A percentile compares a stretch with the other conserved stretches of the same genome.
Evolutionary conservation across 1,139 yeast species (phyloP).

Genomic region (Pichia sp.): DNA sequence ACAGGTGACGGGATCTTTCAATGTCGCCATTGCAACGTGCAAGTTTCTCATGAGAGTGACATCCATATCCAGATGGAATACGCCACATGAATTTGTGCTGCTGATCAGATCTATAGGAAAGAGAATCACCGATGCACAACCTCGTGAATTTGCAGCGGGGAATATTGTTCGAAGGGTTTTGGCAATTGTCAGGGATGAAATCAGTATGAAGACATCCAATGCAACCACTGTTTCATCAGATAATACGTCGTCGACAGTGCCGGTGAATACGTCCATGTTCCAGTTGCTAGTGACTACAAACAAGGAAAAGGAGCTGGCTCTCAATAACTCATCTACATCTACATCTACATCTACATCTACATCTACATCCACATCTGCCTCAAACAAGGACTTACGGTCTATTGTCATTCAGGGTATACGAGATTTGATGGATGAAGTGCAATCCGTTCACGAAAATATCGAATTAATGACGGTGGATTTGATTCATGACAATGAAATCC

Average conservation of each 20-base stretch:
- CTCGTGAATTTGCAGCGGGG: slow-evolving; percentile 80
- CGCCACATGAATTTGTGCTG: slow-evolving; percentile 61
- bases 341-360: background rate
- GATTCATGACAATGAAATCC: slow-evolving; percentile 89
- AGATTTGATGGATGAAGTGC: slow-evolving; percentile 87
- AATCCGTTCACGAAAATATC: slow-evolving; percentile 83
- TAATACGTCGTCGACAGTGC: background rate
- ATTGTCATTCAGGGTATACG: slow-evolving; percentile 91
- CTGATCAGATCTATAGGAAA: slow-evolving; percentile 64
- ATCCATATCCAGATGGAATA: slow-evolving; percentile 84
- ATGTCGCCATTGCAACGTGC: slow-evolving; percentile 80
- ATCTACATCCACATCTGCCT: background rate
- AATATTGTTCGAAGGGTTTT: slow-evolving; percentile 86
- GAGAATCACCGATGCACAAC: slow-evolving; percentile 55
- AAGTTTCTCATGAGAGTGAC: slow-evolving; percentile 83
- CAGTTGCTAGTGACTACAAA: slow-evolving; percentile 59
- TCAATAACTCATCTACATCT: slow-evolving; percentile 16
- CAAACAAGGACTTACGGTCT: slow-evolving; percentile 57
- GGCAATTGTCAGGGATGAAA: slow-evolving; percentile 82
- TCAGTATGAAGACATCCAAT: slow-evolving; percentile 22
- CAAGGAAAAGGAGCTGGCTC: slow-evolving; percentile 10
- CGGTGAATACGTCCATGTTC: slow-evolving; percentile 78
- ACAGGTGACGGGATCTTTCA: slow-evolving; percentile 65
- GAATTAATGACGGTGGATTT: slow-evolving; percentile 87
- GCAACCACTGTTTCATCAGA: background rate